Evolutionary conservation across 352 stramenopile genomes (phyloP), one percentile per base, ranked within the genome.

Genomic region (Pythium rishiriense): DNA sequence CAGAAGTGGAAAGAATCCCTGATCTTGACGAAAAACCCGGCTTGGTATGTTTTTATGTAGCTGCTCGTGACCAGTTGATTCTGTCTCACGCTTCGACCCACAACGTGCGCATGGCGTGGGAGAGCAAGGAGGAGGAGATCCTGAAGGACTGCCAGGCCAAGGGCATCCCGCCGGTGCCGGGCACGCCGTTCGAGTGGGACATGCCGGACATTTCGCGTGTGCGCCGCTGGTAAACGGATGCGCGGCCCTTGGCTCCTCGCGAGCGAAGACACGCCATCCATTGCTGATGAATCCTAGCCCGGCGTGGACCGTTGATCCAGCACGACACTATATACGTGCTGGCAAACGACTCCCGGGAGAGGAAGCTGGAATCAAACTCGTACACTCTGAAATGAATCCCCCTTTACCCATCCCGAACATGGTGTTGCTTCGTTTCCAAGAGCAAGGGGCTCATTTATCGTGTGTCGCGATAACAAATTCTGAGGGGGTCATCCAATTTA

Each of bases 51-150:
- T 35, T 19, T 50, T 28, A 2, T 39, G n/a, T 64, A 85, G 76
- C 83, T 64, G 82, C 79, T 26, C 79, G 81, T 22, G 82, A 93
- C 67, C 74, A 85, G 61, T 67, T 93, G 57, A 88, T 93, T 58
- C 21, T 89, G 72, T 73, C 79, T 58, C 75, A 90, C 54, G 21
- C 59, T n/a, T 76, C 81, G 60, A 90, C 78, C 51, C 86, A 95
- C 78, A 88, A 88, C 55, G 79, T 93, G 60, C 85, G 81, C 70
- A 89, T 92, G 63, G 83, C 87, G 62, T 95, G 86, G 86, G 83
- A 95, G 65, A 72, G 66, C 39, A 70, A 83, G 48, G 72, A 88
- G 37, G 86, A 92, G 42, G 75, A 88, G 43, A 93, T 95, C 71
- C 35, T 93, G 26, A 74, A 83, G 50, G 83, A 91, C 51, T 77